Evolutionary conservation across 73 alveolate species (phyloP), one percentile per base, ranked within the genome.

Genomic region (Paramecium octaurelia): DNA sequence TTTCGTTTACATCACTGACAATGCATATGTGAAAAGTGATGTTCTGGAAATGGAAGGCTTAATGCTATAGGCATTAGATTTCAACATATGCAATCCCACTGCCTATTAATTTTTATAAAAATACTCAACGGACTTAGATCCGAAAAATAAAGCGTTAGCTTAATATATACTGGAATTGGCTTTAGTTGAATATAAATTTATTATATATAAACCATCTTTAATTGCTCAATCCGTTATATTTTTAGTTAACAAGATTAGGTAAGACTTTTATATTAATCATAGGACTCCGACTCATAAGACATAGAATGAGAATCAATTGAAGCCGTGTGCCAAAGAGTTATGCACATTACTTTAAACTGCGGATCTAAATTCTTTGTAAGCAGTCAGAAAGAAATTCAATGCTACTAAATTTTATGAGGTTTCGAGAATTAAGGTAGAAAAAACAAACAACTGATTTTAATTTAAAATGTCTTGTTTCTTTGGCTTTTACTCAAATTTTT

Each of bases 1-100:
- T 83, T 96, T 95, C 71, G 97, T 93, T n/a, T 94, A 96, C 83
- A 92, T 95, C 6, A 95, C 97, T 18, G 97, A 96, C 54, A 92
- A 93, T 57, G 97, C 98, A 44, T 96, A 96, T 75, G 92, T 92
- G 29, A 95, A 96, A 58, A 86, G 92, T 16, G 97, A 96, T 42
- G 88, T 96, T 38, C 83, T 95, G 24, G 94, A 68, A 34, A 68
- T 68, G 84, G 84, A 68, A 68, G 84, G 84, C 16, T 68, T 68
- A 68, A 68, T 68, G 10, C 14, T 68, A 18, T 24, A 68, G 29
- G 84, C 40, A 12, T 68, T 68, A 20, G 24, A 68, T 34, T 68
- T 68, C 46, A 20, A 68, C n/a, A 68, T 68, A 6, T 31, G 50
- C 3, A 68, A 68, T 68, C 84, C 84, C 4, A 31, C 84, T 12